Evolutionary conservation across 2,329 filamentous ascomycete species (phyloP).

Genomic region (Claviceps paspali): DNA sequence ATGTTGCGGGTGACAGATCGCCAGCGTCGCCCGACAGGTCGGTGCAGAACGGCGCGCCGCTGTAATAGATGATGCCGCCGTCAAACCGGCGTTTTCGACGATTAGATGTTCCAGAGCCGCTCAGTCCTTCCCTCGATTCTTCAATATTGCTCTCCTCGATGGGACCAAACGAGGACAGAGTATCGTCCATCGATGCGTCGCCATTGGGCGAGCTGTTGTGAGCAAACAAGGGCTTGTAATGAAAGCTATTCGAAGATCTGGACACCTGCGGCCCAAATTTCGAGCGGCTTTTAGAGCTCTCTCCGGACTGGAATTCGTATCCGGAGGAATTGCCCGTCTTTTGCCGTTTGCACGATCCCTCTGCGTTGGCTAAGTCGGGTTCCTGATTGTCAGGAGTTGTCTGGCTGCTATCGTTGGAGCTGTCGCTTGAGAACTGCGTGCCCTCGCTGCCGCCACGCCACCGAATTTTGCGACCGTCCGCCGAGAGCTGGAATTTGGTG

Average conservation of each 20-base stretch:
- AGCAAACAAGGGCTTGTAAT: conserved; percentile 49
- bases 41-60: conserved; percentile 62
- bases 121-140: conserved; percentile 30
- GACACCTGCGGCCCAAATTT: conserved; percentile 25
- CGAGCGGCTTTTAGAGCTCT: conserved; percentile 22
- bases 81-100: conserved; percentile 42
- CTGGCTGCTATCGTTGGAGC: conserved; percentile 32
- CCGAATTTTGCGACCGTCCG: conserved; percentile 62
- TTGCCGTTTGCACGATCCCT: conserved; percentile 27
- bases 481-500: conserved; percentile 60
- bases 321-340: conserved; percentile 24
- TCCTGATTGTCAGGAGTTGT: conserved; percentile 35
- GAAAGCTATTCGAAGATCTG: conserved; percentile 33
- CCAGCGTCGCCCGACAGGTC: conserved; percentile 57
- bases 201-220: conserved; percentile 32
- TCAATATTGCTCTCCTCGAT: conserved; percentile 33
- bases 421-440: conserved; percentile 52
- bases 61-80: conserved; percentile 74
- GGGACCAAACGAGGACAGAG: conserved; percentile 30
- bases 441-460: conserved; percentile 58
- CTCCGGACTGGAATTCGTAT: conserved; percentile 19
- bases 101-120: conserved; percentile 31
- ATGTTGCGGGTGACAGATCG: conserved; percentile 30
- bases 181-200: conserved; percentile 32
- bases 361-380: conserved; percentile 26